phyloP scores from a whole-genome alignment of 2,329 filamentous ascomycete species.

The Fusarium sp. region DNA sequence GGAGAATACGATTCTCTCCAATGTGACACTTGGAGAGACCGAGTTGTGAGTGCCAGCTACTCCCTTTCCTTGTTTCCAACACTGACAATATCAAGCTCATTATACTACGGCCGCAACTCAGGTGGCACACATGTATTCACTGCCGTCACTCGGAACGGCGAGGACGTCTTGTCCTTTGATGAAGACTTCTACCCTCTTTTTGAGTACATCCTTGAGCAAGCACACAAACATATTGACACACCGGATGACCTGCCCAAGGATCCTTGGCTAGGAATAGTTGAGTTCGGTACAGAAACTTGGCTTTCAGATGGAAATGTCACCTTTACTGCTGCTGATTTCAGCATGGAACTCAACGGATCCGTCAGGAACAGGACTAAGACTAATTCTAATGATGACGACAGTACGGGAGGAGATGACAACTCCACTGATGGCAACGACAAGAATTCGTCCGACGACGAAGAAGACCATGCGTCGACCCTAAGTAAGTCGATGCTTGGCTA shows the following conservation, averaged over 20 bases:
- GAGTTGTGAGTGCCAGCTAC: slow-evolving; percentile 35
- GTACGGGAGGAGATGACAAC: background rate
- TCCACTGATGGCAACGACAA: background rate
- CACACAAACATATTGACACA: slow-evolving; percentile 16
- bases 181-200: slow-evolving; percentile 43
- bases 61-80: accelerated
- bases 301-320: slow-evolving; percentile 40
- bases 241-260: slow-evolving; percentile 36
- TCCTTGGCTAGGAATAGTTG: slow-evolving; percentile 36
- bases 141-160: slow-evolving; percentile 25
- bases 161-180: slow-evolving; percentile 35
- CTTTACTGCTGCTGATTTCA: slow-evolving; percentile 42
- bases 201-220: slow-evolving; percentile 39
- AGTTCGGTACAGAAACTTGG: slow-evolving; percentile 44
- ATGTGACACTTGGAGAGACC: slow-evolving; percentile 34
- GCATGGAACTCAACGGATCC: slow-evolving; percentile 31
- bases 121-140: slow-evolving; percentile 44
- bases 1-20: slow-evolving; percentile 35
- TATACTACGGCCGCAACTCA: slow-evolving; percentile 39
- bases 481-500: slow-evolving; percentile 17
- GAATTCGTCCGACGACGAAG: slow-evolving; percentile 13
- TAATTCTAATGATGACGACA: background rate
- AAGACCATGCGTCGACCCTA: slow-evolving; percentile 16
- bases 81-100: slow-evolving; percentile 20
- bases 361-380: background rate